Base-by-base conservation (phyloP, 129 eudicot species). In the Solidago caesia region DNA sequence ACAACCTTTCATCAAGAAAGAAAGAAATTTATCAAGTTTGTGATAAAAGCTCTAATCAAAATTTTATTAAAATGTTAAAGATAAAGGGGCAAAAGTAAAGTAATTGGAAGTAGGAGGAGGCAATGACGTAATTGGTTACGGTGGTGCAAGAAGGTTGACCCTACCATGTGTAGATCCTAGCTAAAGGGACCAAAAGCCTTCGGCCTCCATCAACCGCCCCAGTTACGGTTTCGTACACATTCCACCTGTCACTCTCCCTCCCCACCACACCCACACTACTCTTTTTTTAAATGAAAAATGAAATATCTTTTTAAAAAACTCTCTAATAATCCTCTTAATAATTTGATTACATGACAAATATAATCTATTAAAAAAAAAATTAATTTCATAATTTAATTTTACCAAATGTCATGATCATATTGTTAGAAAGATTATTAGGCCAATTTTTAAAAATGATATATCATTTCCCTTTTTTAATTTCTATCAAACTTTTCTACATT, bases 191-290 rank as follows among this genome's bases (percentile, higher is more conserved):
- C 80, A 46, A 72, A 64, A 46, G 57, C 70, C 48, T 7, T 72
- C 71, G 41, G 21, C 44, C 42, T 71, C 82, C 71, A 66, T 73
- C 74, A 79, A 79, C 83, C 79, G 79, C 74, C 60, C 70, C 70
- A 44, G 21, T n/a, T 79, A 79, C 79, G 83, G 79, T 67, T 66
- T 79, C 83, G 83, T 79, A 79, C 83, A 66, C 60, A 7, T 29
- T 79, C 74, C 43, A 44, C 72, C 69, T 56, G 33, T 70, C 82
- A 70, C 65, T 33, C 56, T 61, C 39, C 65, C 7, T 8, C 58
- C 62, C 16, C 21, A 55, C 64, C 64, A 48, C 57, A 15, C 44
- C 3, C 53, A 9, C 13, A 4, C 0, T 5, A 53, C 3, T 53
- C 15, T n/a, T 53, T 46, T 46, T 46, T 1, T 4, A n/a, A 21